Base-by-base conservation (phyloP, 805 yeast genomes). In the Cyberlindnera veronae region DNA sequence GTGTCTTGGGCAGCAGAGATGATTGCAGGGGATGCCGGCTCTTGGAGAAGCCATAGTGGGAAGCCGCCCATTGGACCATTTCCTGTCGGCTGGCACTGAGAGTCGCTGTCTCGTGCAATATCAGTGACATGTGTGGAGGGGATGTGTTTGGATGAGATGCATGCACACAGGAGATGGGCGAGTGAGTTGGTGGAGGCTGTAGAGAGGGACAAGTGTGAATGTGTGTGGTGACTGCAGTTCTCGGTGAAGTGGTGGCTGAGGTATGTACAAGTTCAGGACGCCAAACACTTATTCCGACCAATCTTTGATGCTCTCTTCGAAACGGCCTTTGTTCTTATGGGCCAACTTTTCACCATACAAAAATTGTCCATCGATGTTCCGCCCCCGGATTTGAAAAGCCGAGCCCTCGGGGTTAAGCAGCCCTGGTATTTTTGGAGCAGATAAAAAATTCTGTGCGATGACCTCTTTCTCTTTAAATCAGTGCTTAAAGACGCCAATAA, bases 51-150 rank as follows among this genome's bases (percentile, higher is more conserved):
- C 44, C 40, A 14, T 19, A 21, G 40, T 36, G 16, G 15, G 26
- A 35, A 7, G 21, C 27, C 13, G 44, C 39, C 44, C 44, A 40
- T 28, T 34, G 39, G 17, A 40, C n/a, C 44, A 40, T 40, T 31
- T 40, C 44, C 22, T 28, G 37, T 6, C 39, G 26, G 21, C 31
- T 32, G 14, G 22, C 37, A 23, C 13, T 22, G 19, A 38, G 21
- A 6, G 19, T 32, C 6, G 37, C 29, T 3, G 40, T 26, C 33
- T 34, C 39, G 19, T 27, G 29, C 6, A 31, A 23, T 10, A 26
- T 12, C 15, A 40, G 17, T 17, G 39, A 34, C 42, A 39, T 39
- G 28, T 24, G 17, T n/a, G n/a, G n/a, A n/a, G n/a, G n/a, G n/a
- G n/a, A n/a, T n/a, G n/a, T n/a, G n/a, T n/a, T n/a, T n/a, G n/a